phyloP scores from a whole-genome alignment of 192 early-diverging fungal genomes.

The Linnemannia zychae region DNA sequence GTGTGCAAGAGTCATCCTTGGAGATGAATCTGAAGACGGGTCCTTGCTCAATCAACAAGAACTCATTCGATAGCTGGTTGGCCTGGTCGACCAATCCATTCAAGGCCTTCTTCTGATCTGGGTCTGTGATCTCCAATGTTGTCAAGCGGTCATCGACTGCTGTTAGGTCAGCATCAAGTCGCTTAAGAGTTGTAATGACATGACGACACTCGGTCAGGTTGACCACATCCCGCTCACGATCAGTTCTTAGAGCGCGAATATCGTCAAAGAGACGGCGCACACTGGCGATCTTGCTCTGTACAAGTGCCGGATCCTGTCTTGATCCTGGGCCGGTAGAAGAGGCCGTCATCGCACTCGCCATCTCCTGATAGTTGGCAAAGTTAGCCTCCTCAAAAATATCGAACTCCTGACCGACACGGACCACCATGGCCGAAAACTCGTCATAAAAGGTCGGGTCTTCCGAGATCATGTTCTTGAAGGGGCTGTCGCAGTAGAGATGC shows the following conservation, averaged over 20 bases:
- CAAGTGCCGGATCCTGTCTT: conserved; percentile 23
- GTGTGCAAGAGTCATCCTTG: conserved; percentile 30
- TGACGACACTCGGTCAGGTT: conserved; percentile 43
- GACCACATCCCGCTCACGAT: conserved; percentile 47
- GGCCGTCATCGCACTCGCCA: background rate
- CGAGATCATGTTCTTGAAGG: conserved; percentile 25
- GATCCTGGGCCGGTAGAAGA: conserved; percentile 16
- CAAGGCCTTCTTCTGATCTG: conserved; percentile 14
- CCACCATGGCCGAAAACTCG: conserved; percentile 21
- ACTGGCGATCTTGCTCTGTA: conserved; percentile 28
- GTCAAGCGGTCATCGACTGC: conserved; percentile 7
- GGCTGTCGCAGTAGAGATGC: conserved; percentile 25
- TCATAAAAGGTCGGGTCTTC: conserved; percentile 30
- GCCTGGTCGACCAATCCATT: conserved; percentile 22
- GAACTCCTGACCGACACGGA: conserved; percentile 20
- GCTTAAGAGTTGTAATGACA: conserved; percentile 1
- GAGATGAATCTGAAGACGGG: conserved; percentile 23
- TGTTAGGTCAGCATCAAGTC: background rate
- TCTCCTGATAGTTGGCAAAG: conserved; percentile 13
- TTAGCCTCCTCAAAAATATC: conserved; percentile 26
- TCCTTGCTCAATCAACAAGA: conserved; percentile 34
- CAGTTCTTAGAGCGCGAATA: conserved; percentile 24
- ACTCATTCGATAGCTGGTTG: conserved; percentile 25
- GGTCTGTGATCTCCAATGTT: conserved; percentile 26
- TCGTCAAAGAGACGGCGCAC: conserved; percentile 32